Conservation (phyloP, 495 filamentous ascomycete species). For the Alectoria sarmentosa region DNA sequence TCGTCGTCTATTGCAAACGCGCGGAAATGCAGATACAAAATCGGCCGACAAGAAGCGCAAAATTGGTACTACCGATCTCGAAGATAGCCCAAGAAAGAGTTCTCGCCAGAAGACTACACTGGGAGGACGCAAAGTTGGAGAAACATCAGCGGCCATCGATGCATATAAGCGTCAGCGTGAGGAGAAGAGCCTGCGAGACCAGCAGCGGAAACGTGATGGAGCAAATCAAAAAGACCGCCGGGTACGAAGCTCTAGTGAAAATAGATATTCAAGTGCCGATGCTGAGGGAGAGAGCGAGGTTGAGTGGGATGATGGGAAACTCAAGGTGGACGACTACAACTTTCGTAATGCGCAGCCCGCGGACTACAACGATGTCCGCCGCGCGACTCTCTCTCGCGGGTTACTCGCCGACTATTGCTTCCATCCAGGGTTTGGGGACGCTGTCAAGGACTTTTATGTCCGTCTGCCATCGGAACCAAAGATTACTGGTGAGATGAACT, state of each 20-base stretch:
- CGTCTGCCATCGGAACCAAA: constrained; percentile 65
- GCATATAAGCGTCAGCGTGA: constrained; percentile 77
- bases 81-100: constrained; percentile 69
- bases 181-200: constrained; percentile 64
- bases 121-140: constrained; percentile 70
- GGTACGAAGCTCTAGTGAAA: constrained; percentile 39
- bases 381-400: constrained; percentile 68
- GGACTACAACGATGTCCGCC: constrained; percentile 72
- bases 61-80: constrained; percentile 55
- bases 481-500: constrained; percentile 60
- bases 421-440: constrained; percentile 77
- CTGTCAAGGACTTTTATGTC: constrained; percentile 69
- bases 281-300: constrained; percentile 74
- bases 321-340: constrained; percentile 32
- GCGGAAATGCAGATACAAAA: constrained; percentile 53
- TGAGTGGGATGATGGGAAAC: constrained; percentile 53
- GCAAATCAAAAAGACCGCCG: constrained; percentile 53
- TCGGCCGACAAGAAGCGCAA: constrained; percentile 70
- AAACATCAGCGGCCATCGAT: constrained; percentile 69
- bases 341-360: constrained; percentile 54
- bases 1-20: constrained; percentile 66
- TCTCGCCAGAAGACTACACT: constrained; percentile 73
- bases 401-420: constrained; percentile 84
- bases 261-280: constrained; percentile 52
- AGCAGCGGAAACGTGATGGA: constrained; percentile 61